A percentile compares a stretch with the other conserved stretches of the same genome.
Conservation (phyloP, 2,329 filamentous ascomycete genomes). For the Fusarium domesticum region DNA sequence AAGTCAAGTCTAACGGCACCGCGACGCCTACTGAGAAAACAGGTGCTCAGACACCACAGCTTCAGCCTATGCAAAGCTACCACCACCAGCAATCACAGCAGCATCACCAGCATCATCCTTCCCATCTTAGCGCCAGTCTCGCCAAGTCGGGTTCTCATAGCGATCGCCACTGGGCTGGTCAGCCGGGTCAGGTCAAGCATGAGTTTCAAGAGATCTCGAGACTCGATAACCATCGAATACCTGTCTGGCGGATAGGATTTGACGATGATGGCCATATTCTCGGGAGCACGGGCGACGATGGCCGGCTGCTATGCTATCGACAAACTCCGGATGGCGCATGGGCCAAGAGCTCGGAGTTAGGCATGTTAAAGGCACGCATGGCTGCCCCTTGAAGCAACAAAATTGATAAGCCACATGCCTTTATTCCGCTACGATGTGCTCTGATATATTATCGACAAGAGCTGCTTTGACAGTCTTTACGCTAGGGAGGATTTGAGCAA, state of each 20-base stretch:
- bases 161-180: constrained; percentile 52
- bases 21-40: constrained; percentile 18
- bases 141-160: constrained; percentile 46
- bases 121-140: constrained; percentile 51
- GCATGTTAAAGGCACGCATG: constrained; percentile 56
- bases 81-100: constrained; percentile 34
- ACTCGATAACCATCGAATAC: constrained; percentile 64
- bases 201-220: constrained; percentile 60
- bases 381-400: constrained; percentile 37
- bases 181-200: constrained; percentile 66
- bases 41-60: constrained; percentile 24
- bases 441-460: no score
- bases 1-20: constrained; percentile 33
- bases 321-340: constrained; percentile 56
- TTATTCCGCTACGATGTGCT: no score
- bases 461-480: no score
- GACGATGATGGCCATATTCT: constrained; percentile 68
- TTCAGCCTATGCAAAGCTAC: constrained; percentile 19
- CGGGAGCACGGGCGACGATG: constrained; percentile 74
- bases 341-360: constrained; percentile 59
- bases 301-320: constrained; percentile 60
- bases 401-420: background rate
- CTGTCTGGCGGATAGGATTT: constrained; percentile 74
- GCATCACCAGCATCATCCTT: constrained; percentile 39
- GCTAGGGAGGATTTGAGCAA: no score